A percentile compares a stretch with the other conserved stretches of the same genome.
phyloP scores from a whole-genome alignment of 139 green algal species.

The Chlamydomonas sp. region DNA sequence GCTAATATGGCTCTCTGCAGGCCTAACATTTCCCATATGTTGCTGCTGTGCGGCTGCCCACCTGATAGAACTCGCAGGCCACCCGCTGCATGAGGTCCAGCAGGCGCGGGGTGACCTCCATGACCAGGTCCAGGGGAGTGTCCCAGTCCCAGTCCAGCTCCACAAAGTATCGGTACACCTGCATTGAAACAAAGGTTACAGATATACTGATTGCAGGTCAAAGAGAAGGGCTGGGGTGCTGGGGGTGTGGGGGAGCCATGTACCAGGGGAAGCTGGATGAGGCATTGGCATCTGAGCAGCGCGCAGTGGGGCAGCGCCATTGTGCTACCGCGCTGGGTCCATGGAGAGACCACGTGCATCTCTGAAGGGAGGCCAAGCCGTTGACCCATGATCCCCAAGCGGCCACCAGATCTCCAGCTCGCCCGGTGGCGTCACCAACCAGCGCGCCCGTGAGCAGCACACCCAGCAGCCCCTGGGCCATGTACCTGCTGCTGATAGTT shows the following conservation, averaged over 20 bases:
- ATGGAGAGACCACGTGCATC: too few relatives aligned
- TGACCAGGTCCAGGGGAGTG: constrained; percentile 35
- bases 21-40: too few relatives aligned
- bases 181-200: not conserved
- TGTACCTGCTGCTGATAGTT: constrained; percentile 39
- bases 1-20: too few relatives aligned
- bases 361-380: too few relatives aligned
- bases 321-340: too few relatives aligned
- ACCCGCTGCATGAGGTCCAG: not conserved
- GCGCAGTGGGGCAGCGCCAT: too few relatives aligned
- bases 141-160: constrained; percentile 66
- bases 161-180: constrained; percentile 50
- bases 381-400: too few relatives aligned
- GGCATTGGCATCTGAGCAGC: too few relatives aligned
- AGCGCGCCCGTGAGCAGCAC: not conserved
- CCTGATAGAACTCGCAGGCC: not conserved
- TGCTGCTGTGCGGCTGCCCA: not conserved
- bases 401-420: too few relatives aligned
- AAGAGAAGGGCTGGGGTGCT: not conserved
- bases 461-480: not conserved
- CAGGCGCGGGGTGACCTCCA: constrained; percentile 25
- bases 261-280: not conserved
- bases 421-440: too few relatives aligned
- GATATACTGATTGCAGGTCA: too few relatives aligned
- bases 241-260: not conserved